Evolutionary conservation across 2,329 filamentous ascomycete species (phyloP).

Genomic region (Aspergillus thermomutatus): DNA sequence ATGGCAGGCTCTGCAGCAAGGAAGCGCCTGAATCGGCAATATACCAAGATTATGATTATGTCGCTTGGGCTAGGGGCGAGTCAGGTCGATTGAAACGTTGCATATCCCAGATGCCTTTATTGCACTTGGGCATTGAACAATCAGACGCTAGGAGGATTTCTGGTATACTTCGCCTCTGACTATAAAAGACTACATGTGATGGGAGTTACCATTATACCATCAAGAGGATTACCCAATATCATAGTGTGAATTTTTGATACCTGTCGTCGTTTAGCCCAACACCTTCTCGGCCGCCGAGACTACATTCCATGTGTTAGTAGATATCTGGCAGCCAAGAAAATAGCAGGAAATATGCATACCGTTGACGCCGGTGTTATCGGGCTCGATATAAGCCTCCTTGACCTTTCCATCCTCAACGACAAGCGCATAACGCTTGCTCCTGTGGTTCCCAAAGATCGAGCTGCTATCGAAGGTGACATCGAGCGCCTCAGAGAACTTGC

Average conservation of each 20-base stretch:
- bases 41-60: background rate
- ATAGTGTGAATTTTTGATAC: background rate
- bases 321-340: slow-evolving; percentile 2
- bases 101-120: slow-evolving; percentile 10
- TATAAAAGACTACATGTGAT: background rate
- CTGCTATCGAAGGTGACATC: slow-evolving; percentile 78
- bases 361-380: slow-evolving; percentile 79
- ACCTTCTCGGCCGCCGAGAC: slow-evolving; percentile 51
- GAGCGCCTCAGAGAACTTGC: slow-evolving; percentile 75
- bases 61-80: background rate
- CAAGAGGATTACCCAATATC: slow-evolving; percentile 5
- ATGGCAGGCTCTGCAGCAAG: slow-evolving; percentile 67
- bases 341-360: slow-evolving; percentile 49
- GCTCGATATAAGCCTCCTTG: slow-evolving; percentile 75
- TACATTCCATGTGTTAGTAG: slow-evolving; percentile 20
- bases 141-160: background rate
- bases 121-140: background rate
- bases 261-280: slow-evolving; percentile 32
- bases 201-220: background rate
- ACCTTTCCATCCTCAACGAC: slow-evolving; percentile 82
- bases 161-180: background rate
- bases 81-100: background rate
- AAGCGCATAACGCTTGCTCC: slow-evolving; percentile 85
- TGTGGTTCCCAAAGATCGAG: slow-evolving; percentile 74
- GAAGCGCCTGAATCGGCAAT: slow-evolving; percentile 11